Conservation (phyloP, 2,329 filamentous ascomycete species). For the Apiospora saccharicola region DNA sequence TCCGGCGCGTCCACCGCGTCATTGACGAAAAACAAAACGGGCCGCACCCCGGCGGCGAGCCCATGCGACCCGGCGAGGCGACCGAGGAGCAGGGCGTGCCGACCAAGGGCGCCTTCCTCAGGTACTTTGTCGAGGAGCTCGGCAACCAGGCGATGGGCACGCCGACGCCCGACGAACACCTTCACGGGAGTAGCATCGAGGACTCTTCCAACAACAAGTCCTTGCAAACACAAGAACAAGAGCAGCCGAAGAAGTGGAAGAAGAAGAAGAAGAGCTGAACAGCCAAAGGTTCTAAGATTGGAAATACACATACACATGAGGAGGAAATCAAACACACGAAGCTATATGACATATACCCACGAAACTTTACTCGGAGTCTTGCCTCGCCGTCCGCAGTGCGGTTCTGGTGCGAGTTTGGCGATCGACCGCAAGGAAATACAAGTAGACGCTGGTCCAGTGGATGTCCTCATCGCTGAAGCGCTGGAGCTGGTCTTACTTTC, state of each 20-base stretch:
- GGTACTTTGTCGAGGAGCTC: constrained; percentile 59
- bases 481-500: background rate
- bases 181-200: background rate
- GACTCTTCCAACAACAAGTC: background rate
- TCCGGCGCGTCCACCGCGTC: constrained; percentile 58
- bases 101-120: constrained; percentile 47
- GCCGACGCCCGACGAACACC: constrained; percentile 35
- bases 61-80: constrained; percentile 59
- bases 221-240: background rate
- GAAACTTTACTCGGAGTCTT: background rate
- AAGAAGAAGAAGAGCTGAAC: background rate
- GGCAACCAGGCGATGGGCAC: constrained; percentile 57
- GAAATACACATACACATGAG: background rate
- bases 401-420: background rate
- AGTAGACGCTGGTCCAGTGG: background rate
- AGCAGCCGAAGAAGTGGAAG: background rate
- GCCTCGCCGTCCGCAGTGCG: background rate
- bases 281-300: background rate
- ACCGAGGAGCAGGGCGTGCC: constrained; percentile 48
- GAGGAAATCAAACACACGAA: background rate
- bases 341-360: background rate
- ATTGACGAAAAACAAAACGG: constrained; percentile 59
- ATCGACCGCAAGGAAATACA: background rate
- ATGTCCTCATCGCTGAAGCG: background rate
- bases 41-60: constrained; percentile 58